Evolutionary conservation across 2,329 filamentous ascomycete species (phyloP).

Genomic region (Epichloe sibirici): DNA sequence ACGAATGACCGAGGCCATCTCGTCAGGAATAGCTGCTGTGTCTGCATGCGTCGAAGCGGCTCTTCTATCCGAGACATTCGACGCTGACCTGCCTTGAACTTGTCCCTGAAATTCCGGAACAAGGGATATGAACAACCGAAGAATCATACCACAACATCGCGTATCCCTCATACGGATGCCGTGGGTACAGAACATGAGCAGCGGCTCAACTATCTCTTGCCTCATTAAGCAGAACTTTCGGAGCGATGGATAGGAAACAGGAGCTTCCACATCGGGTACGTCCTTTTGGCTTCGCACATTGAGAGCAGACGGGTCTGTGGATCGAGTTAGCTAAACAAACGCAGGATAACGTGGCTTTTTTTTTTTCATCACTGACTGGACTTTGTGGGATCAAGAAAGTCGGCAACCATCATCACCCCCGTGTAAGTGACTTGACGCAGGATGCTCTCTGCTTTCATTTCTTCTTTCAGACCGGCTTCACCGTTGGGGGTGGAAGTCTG

Average conservation of each 20-base stretch:
- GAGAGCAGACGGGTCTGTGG: slow-evolving; percentile 2
- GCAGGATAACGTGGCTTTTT: not conserved
- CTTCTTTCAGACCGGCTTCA: slow-evolving; percentile 70
- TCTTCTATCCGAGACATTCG: slow-evolving; percentile 16
- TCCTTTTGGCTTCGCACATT: not conserved
- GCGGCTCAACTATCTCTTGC: slow-evolving; percentile 67
- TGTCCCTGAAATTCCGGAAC: slow-evolving; percentile 57
- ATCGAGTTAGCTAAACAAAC: slow-evolving; percentile 1
- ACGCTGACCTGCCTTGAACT: slow-evolving; percentile 8
- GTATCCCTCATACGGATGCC: slow-evolving; percentile 83
- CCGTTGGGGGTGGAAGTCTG: slow-evolving; percentile 52
- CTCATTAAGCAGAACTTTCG: slow-evolving; percentile 73
- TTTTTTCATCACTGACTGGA: slow-evolving; percentile 36
- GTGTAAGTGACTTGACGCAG: slow-evolving; percentile 85
- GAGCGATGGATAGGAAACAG: slow-evolving; percentile 44
- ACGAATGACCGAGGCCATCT: slow-evolving; percentile 56
- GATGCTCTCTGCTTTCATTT: slow-evolving; percentile 98
- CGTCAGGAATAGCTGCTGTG: slow-evolving; percentile 34
- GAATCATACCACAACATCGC: slow-evolving; percentile 73
- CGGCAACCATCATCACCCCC: slow-evolving; percentile 81
- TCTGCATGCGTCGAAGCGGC: slow-evolving; percentile 15
- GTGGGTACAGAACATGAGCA: slow-evolving; percentile 86
- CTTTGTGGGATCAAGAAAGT: slow-evolving; percentile 67
- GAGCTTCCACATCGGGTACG: not conserved
- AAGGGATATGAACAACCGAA: slow-evolving; percentile 75